These are phyloP conservation scores for Gossypium australe DNA, from an alignment of 345 rosid species.

Conservation along the genomic window DNA sequence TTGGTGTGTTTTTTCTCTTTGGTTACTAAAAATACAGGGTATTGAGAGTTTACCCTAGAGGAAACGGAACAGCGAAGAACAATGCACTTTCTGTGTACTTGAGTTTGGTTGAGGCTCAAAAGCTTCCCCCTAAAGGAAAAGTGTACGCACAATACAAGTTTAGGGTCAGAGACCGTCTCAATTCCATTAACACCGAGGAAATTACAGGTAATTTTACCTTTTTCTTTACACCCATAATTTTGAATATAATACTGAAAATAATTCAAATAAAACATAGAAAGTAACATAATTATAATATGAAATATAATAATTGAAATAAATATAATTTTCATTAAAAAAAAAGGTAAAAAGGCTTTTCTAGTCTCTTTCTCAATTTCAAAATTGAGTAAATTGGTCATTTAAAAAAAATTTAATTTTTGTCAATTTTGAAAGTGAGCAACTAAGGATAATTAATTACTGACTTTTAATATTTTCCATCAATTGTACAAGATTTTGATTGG, in stretches of 20 bases:
- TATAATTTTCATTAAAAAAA: no score
- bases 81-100: background rate
- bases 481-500: no score
- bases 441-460: no score
- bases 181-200: background rate
- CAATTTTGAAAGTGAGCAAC: no score
- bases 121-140: background rate
- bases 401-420: no score
- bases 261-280: background rate
- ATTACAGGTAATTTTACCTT: background rate
- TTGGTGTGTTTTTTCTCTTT: background rate
- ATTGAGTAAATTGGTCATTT: no score
- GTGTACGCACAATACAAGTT: background rate
- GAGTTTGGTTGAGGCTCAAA: background rate
- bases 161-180: background rate
- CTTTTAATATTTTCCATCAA: no score
- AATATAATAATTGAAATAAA: no score
- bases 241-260: background rate
- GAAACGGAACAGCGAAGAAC: accelerated
- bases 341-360: no score
- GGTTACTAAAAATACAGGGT: background rate
- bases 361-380: no score
- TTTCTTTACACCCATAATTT: background rate
- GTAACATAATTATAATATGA: background rate
- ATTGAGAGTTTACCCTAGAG: slow-evolving; percentile 1